Evolutionary conservation across 176 grass and related monocot species (phyloP).

Genomic region (Oryza longistaminata): DNA sequence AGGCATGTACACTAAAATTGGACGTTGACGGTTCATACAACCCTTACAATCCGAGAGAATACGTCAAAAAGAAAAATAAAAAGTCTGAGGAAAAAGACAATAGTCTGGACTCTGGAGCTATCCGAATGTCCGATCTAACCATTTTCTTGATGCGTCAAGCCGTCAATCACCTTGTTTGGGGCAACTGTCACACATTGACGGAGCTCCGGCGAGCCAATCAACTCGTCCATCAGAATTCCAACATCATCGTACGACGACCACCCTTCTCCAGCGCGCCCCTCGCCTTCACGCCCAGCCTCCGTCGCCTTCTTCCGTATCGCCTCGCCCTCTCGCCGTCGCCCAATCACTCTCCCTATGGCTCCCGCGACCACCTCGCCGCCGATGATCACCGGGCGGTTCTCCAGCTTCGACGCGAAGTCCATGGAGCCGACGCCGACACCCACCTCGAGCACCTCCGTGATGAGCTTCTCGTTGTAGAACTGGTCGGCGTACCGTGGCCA

Average conservation of each 20-base stretch:
- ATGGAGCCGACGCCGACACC: conserved; percentile 41
- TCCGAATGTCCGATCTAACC: background rate
- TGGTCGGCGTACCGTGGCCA: conserved; percentile 70
- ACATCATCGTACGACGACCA: conserved; percentile 40
- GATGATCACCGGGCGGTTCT: conserved; percentile 29
- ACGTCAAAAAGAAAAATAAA: background rate
- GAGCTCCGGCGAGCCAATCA: conserved; percentile 12
- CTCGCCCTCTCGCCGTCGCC: conserved; percentile 22
- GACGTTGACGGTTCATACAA: too few species aligned
- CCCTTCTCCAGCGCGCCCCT: conserved; percentile 37
- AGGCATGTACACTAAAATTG: too few species aligned
- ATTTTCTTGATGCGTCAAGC: too few species aligned
- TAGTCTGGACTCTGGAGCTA: background rate
- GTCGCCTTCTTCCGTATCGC: conserved; percentile 21
- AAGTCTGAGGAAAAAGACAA: background rate
- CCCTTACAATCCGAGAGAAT: too few species aligned
- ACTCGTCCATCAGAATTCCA: conserved; percentile 40
- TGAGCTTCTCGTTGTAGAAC: conserved; percentile 74
- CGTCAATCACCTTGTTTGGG: background rate
- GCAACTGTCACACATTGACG: background rate
- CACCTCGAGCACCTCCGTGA: conserved; percentile 52
- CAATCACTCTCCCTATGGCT: conserved; percentile 41
- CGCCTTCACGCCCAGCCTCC: conserved; percentile 37
- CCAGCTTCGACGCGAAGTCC: conserved; percentile 28
- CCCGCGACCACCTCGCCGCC: conserved; percentile 30